phyloP scores from a whole-genome alignment of 768 basidiomycete species.

The Clathrus columnatus region DNA sequence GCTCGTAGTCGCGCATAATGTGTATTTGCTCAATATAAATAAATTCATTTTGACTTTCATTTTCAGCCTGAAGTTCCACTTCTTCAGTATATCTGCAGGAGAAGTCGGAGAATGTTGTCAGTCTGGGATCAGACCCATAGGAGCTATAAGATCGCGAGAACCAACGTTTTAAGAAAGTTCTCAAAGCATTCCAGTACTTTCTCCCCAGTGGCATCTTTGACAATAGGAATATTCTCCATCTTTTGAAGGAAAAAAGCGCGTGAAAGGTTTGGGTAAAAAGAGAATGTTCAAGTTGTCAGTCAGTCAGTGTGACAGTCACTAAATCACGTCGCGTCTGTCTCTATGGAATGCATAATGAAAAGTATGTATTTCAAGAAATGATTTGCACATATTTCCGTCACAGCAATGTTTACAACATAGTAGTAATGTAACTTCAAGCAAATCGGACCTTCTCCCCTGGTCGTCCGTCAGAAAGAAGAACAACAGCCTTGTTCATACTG shows the following conservation, averaged over 20 bases:
- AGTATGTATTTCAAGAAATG: too few relatives aligned
- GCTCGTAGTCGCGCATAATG: constrained; percentile 88
- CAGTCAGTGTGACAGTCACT: too few relatives aligned
- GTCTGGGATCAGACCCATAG: neutral
- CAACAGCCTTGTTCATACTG: constrained; percentile 53
- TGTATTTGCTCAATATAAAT: constrained; percentile 91
- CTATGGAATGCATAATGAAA: too few relatives aligned
- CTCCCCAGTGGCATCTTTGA: constrained; percentile 92
- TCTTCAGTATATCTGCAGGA: constrained; percentile 70
- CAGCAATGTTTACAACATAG: too few relatives aligned
- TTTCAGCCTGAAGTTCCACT: constrained; percentile 60
- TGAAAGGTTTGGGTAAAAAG: too few relatives aligned
- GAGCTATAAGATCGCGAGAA: constrained; percentile 14
- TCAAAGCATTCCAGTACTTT: constrained; percentile 90
- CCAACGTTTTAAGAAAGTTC: constrained; percentile 84
- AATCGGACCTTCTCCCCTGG: constrained; percentile 86
- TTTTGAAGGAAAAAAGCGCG: too few relatives aligned
- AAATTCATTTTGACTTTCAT: constrained; percentile 49
- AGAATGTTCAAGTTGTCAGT: too few relatives aligned
- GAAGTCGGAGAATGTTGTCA: neutral
- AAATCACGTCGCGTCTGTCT: too few relatives aligned
- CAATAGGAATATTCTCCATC: constrained; percentile 69
- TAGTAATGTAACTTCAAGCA: too few relatives aligned
- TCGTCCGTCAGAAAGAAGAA: constrained; percentile 78
- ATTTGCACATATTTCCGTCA: too few relatives aligned